phyloP scores from a whole-genome alignment of 2,329 filamentous ascomycete genomes.

The Calonectria crousiana region DNA sequence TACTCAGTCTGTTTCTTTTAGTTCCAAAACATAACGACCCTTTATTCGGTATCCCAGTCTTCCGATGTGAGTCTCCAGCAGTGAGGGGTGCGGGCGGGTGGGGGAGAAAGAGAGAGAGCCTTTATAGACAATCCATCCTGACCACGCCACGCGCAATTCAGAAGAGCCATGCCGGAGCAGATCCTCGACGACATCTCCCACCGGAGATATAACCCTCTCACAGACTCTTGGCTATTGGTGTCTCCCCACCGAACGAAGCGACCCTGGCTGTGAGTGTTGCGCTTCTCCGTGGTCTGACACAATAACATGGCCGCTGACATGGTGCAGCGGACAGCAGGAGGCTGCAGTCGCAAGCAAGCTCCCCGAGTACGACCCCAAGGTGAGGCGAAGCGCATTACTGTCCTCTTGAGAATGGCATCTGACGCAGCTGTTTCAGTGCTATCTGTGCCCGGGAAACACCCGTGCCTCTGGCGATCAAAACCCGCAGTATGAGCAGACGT shows the following conservation, averaged over 20 bases:
- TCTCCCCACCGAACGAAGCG: conserved; percentile 97
- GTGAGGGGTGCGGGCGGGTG: background rate
- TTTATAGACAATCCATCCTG: conserved; percentile 6
- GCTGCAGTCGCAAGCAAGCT: conserved; percentile 74
- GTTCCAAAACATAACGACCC: background rate
- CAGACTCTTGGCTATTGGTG: conserved; percentile 91
- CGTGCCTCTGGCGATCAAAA: conserved; percentile 90
- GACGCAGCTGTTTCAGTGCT: conserved; percentile 72
- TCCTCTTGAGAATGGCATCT: conserved; percentile 11
- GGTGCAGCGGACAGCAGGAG: conserved; percentile 80
- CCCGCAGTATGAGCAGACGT: conserved; percentile 87
- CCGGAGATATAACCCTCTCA: conserved; percentile 90
- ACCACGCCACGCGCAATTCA: conserved; percentile 29
- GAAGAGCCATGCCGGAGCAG: conserved; percentile 73
- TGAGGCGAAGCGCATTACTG: conserved; percentile 48
- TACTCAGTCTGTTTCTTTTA: too few species aligned
- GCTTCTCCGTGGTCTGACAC: background rate
- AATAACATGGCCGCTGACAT: conserved; percentile 18
- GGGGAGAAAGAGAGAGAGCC: background rate
- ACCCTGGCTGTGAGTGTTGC: conserved; percentile 88
- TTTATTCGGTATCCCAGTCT: background rate
- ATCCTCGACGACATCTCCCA: conserved; percentile 97
- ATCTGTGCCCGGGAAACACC: conserved; percentile 92
- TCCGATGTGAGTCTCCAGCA: background rate
- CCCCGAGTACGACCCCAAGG: conserved; percentile 84